phyloP scores from a whole-genome alignment of 1,139 yeast genomes.

The Candida sp. region DNA sequence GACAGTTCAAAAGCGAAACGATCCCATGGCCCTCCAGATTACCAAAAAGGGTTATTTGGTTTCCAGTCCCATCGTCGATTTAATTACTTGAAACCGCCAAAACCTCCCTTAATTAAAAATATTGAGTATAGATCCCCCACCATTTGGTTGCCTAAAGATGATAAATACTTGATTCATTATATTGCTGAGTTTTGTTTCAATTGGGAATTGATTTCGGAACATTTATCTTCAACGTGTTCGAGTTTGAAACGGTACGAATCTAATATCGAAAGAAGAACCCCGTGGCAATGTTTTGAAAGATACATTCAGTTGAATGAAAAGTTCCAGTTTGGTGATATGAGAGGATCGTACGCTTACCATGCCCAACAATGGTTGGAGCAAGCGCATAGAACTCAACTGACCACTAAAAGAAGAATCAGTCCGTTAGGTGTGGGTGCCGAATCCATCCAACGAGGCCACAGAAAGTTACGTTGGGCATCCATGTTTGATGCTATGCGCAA shows the following conservation, averaged over 20 bases:
- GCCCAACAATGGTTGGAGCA: constrained; percentile 94
- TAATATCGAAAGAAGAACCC: constrained; percentile 89
- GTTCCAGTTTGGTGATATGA: constrained; percentile 81
- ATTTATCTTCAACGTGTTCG: constrained; percentile 55
- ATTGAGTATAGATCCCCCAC: constrained; percentile 85
- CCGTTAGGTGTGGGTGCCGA: constrained; percentile 92
- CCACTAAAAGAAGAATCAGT: constrained; percentile 82
- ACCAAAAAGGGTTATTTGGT: constrained; percentile 59
- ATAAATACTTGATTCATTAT: constrained; percentile 69
- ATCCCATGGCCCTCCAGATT: constrained; percentile 29
- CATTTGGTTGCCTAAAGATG: constrained; percentile 95
- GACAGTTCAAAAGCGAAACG: constrained; percentile 13
- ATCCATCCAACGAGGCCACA: constrained; percentile 89
- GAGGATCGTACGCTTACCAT: constrained; percentile 77
- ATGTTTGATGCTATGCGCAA: constrained; percentile 96
- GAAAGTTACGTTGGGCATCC: constrained; percentile 86
- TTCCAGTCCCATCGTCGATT: constrained; percentile 58
- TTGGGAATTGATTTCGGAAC: constrained; percentile 90
- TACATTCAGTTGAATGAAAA: constrained; percentile 90
- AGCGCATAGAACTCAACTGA: constrained; percentile 83
- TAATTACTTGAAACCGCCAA: constrained; percentile 73
- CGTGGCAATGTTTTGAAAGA: constrained; percentile 98
- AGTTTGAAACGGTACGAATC: constrained; percentile 65
- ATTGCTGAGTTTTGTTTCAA: constrained; percentile 88
- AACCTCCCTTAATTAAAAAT: constrained; percentile 80